Evolutionary conservation across 2,329 filamentous ascomycete species (phyloP).

Genomic region (Cladosporium halotolerans): DNA sequence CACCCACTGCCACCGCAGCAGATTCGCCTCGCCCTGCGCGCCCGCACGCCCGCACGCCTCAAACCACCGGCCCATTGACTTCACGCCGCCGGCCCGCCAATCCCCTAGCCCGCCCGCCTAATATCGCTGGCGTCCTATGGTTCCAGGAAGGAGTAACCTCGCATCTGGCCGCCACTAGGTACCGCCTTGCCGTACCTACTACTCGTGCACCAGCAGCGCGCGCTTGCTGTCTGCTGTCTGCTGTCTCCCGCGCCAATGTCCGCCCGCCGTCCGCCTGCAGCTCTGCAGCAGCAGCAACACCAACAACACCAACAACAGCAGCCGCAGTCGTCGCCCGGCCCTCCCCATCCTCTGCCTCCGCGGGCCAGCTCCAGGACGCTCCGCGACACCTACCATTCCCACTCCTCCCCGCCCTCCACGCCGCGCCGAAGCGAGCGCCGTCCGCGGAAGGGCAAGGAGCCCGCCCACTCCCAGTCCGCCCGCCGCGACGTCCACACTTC

Average conservation of each 20-base stretch:
- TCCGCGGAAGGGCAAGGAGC: conserved; percentile 9
- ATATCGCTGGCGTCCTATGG: conserved; percentile 4
- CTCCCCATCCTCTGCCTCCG: neutral
- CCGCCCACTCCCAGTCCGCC: neutral
- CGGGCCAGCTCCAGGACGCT: conserved; percentile 5
- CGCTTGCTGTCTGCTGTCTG: neutral
- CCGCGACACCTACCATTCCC: conserved; percentile 7
- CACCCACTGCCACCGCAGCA: too few relatives aligned
- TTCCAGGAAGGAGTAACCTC: neutral
- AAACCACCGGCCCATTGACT: neutral
- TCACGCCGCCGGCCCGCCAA: neutral
- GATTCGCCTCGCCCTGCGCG: neutral
- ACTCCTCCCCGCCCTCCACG: conserved; percentile 1
- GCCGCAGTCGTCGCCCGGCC: neutral
- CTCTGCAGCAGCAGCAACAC: neutral
- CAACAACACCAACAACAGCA: too few relatives aligned
- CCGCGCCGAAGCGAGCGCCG: neutral
- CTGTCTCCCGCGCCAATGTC: neutral
- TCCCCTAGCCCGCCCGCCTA: neutral
- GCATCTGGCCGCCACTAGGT: neutral
- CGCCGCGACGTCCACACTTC: neutral
- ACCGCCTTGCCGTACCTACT: neutral
- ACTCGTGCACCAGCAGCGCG: neutral
- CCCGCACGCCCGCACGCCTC: neutral
- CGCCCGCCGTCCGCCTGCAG: conserved; percentile 1